These are phyloP conservation scores for Pichia nakasei DNA, from an alignment of 805 yeast species.

Conservation along the genomic window DNA sequence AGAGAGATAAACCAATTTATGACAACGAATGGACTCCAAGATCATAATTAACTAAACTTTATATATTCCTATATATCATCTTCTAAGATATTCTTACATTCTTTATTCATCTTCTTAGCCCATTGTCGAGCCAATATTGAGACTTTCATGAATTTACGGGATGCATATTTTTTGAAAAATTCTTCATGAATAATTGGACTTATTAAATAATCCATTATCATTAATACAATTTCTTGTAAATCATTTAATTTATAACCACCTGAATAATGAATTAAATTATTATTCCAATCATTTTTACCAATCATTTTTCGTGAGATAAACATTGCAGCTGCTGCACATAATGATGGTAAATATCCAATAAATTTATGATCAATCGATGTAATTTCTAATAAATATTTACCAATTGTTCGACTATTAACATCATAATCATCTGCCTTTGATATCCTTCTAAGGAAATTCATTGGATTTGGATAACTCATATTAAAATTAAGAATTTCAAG, in stretches of 20 bases:
- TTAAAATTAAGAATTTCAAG: conserved; percentile 65
- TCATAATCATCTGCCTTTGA: conserved; percentile 90
- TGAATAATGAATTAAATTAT: conserved; percentile 79
- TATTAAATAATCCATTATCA: conserved; percentile 67
- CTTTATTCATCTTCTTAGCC: conserved; percentile 55
- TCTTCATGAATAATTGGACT: conserved; percentile 86
- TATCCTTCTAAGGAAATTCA: conserved; percentile 80
- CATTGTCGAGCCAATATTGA: conserved; percentile 72
- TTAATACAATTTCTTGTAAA: conserved; percentile 60
- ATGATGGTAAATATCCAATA: conserved; percentile 65
- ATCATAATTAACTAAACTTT: conserved; percentile 8
- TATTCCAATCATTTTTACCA: conserved; percentile 66
- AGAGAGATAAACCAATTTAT: conserved; percentile 24
- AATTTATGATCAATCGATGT: conserved; percentile 69
- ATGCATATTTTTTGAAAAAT: conserved; percentile 87
- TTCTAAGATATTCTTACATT: conserved; percentile 36
- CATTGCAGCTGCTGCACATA: conserved; percentile 85
- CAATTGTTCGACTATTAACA: conserved; percentile 72
- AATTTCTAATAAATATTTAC: conserved; percentile 75
- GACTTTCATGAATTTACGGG: conserved; percentile 81
- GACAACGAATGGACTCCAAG: conserved; percentile 23
- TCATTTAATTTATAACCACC: conserved; percentile 80
- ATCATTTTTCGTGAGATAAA: conserved; percentile 67
- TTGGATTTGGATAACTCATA: conserved; percentile 79
- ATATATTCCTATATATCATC: conserved; percentile 13